Evolutionary conservation across 768 basidiomycete genomes (phyloP).

Genomic region (Calocybe cyanea): DNA sequence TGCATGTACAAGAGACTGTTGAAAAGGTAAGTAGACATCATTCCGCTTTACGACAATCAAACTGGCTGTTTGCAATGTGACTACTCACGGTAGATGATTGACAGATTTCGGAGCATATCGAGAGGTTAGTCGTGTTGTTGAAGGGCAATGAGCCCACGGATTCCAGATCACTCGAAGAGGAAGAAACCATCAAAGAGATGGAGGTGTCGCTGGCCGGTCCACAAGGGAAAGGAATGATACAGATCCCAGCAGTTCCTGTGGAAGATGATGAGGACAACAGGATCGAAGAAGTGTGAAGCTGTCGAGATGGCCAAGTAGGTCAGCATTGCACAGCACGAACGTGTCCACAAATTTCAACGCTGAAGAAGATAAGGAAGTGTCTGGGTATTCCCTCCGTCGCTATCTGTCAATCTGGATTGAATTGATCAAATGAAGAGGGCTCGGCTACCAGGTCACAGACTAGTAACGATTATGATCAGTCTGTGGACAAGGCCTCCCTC

Average conservation of each 20-base stretch:
- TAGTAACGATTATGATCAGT: too few species aligned
- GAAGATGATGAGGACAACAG: conserved; percentile 65
- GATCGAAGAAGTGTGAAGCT: conserved; percentile 68
- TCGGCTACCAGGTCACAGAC: too few species aligned
- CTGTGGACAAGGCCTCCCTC: too few species aligned
- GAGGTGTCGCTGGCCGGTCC: conserved; percentile 16
- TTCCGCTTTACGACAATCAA: not conserved
- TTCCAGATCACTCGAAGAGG: conserved; percentile 31
- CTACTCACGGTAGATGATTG: too few species aligned
- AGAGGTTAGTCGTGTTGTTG: conserved; percentile 83
- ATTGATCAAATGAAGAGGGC: too few species aligned
- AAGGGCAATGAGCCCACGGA: conserved; percentile 70
- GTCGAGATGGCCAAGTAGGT: not conserved
- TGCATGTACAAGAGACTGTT: conserved; percentile 75
- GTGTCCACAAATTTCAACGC: not conserved
- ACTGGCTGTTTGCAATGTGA: too few species aligned
- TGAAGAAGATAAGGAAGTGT: not conserved
- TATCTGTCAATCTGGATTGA: too few species aligned
- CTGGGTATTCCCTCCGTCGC: not conserved
- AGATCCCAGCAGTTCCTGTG: conserved; percentile 17
- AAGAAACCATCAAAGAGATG: conserved; percentile 16
- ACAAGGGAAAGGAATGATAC: conserved; percentile 4
- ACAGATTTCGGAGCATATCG: conserved; percentile 84
- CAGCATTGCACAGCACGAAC: not conserved
- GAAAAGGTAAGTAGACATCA: conserved; percentile 54